phyloP scores from a whole-genome alignment of 768 basidiomycete genomes.

The Trametopsis cervina region DNA sequence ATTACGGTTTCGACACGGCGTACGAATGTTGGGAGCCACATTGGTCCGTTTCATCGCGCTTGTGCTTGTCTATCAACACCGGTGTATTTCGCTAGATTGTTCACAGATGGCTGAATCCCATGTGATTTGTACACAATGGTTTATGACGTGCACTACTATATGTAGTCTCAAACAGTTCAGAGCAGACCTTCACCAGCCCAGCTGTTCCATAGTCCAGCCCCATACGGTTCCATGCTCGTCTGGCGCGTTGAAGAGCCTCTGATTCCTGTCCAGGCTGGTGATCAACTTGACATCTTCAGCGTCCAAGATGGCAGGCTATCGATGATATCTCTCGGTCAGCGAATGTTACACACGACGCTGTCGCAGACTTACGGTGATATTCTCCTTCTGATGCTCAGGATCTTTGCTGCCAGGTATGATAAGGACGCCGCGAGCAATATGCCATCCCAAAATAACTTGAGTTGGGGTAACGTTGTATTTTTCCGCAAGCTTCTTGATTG shows the following conservation, averaged over 20 bases:
- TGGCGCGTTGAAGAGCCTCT: slow-evolving; percentile 27
- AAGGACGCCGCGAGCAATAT: slow-evolving; percentile 36
- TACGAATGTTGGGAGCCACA: too few relatives aligned
- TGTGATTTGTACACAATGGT: neutral
- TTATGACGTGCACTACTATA: neutral
- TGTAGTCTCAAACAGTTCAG: neutral
- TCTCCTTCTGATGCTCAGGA: slow-evolving; percentile 40
- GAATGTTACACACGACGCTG: neutral
- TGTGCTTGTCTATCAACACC: too few relatives aligned
- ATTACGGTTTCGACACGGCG: too few relatives aligned
- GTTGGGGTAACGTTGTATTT: slow-evolving; percentile 40
- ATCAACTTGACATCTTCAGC: slow-evolving; percentile 29
- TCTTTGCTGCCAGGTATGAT: slow-evolving; percentile 44
- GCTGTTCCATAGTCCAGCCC: slow-evolving; percentile 32
- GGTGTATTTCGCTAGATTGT: too few relatives aligned
- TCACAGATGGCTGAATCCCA: too few relatives aligned
- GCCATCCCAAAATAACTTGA: slow-evolving; percentile 48
- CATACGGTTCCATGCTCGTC: slow-evolving; percentile 24
- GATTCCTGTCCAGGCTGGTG: slow-evolving; percentile 26
- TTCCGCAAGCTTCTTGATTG: slow-evolving; percentile 36
- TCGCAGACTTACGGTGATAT: slow-evolving; percentile 34
- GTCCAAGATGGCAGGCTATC: slow-evolving; percentile 26
- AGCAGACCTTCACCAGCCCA: slow-evolving; percentile 29
- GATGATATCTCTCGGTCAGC: too few relatives aligned
- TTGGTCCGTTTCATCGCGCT: too few relatives aligned